Evolutionary conservation across 352 stramenopile genomes (phyloP).

Genomic region (Pseudoperonospora humuli): DNA sequence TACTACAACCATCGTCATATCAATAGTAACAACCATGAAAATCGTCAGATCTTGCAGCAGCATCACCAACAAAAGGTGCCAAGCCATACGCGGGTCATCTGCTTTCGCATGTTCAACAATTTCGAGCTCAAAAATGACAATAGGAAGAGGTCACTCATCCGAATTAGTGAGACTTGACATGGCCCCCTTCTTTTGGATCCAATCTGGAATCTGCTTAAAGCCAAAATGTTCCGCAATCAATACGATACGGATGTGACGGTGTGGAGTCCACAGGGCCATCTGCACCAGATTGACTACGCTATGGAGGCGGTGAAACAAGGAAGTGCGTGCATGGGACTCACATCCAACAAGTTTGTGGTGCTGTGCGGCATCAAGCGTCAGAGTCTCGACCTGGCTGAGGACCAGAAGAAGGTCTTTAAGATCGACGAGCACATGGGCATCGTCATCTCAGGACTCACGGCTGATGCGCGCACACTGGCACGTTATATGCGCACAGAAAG

Average conservation of each 20-base stretch:
- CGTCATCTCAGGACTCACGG: constrained; percentile 95
- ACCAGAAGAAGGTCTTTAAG: constrained; percentile 98
- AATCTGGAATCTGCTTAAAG: not conserved
- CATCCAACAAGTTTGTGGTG: constrained; percentile 91
- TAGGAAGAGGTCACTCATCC: not conserved
- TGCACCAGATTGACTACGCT: constrained; percentile 98
- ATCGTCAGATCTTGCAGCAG: not conserved
- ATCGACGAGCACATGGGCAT: constrained; percentile 99
- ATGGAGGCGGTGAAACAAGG: constrained; percentile 96
- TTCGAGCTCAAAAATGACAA: not conserved
- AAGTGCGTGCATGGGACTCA: constrained; percentile 93
- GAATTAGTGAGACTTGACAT: not conserved
- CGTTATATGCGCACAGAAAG: constrained; percentile 96
- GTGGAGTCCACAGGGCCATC: constrained; percentile 97
- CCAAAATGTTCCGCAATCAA: constrained; percentile 97
- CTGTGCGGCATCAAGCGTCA: constrained; percentile 83
- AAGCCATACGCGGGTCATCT: not conserved
- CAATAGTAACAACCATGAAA: not conserved
- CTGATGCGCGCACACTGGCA: constrained; percentile 93
- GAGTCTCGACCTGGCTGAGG: constrained; percentile 87
- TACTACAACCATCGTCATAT: constrained; percentile 28
- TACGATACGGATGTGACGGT: constrained; percentile 99
- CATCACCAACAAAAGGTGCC: not conserved
- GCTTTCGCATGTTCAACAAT: not conserved
- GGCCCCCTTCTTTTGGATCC: constrained; percentile 8